These are phyloP conservation scores for Aspergillus sclerotiicarbonarius DNA, from an alignment of 495 filamentous ascomycete species.

Conservation along the genomic window DNA sequence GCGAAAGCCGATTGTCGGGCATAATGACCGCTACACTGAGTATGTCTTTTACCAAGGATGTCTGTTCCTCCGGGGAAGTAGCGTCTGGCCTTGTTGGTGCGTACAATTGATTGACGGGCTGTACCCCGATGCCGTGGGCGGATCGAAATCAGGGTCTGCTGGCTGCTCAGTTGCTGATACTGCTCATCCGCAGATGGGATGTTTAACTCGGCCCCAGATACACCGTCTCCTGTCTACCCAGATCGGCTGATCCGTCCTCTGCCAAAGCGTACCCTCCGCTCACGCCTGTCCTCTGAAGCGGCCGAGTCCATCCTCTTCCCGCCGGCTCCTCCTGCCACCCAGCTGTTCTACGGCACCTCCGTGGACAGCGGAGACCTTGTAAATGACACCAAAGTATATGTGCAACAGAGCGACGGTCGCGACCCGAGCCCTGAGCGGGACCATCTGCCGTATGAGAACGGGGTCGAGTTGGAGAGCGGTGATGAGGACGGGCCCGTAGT, in stretches of 20 bases:
- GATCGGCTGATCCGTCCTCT: conserved; percentile 91
- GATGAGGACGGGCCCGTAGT: conserved; percentile 48
- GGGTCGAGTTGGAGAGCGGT: conserved; percentile 43
- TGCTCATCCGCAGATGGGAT: conserved; percentile 45
- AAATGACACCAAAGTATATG: conserved; percentile 45
- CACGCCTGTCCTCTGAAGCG: conserved; percentile 78
- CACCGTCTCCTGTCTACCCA: conserved; percentile 71
- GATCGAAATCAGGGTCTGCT: conserved; percentile 22
- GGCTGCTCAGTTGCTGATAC: conserved; percentile 44
- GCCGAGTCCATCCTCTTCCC: conserved; percentile 82
- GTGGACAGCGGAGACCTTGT: conserved; percentile 39
- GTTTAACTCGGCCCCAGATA: conserved; percentile 64
- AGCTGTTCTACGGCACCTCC: conserved; percentile 76
- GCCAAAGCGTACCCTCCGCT: conserved; percentile 81
- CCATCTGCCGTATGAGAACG: conserved; percentile 38
- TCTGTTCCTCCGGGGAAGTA: conserved; percentile 17
- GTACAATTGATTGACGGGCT: conserved; percentile 9
- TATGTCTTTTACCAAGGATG: conserved; percentile 39
- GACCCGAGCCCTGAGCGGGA: conserved; percentile 51
- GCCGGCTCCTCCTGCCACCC: conserved; percentile 60
- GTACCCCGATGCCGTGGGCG: conserved; percentile 13
- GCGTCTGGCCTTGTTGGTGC: conserved; percentile 10
- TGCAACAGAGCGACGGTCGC: conserved; percentile 43
- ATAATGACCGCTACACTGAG: conserved; percentile 51
- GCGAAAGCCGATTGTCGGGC: conserved; percentile 30